Evolutionary conservation across 2,329 filamentous ascomycete genomes (phyloP).

Genomic region (Pseudocercospora cruenta): DNA sequence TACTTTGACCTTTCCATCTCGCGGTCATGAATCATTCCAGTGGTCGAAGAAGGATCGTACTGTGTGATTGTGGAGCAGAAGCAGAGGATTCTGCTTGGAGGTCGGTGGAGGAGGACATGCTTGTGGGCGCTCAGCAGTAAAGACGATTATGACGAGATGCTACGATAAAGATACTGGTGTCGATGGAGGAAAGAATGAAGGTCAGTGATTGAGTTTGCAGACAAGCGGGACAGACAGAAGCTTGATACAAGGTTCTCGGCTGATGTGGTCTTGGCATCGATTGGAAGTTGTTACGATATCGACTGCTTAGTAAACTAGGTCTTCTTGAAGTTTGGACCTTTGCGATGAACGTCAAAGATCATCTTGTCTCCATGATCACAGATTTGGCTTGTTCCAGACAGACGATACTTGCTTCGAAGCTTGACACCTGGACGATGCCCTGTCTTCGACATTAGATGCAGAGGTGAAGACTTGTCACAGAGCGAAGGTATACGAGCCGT

Average conservation of each 20-base stretch:
- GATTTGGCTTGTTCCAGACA: no score
- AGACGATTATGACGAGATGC: background rate
- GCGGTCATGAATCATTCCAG: background rate
- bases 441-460: no score
- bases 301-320: no score
- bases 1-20: conserved; percentile 28
- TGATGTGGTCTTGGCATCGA: background rate
- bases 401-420: no score
- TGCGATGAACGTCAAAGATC: no score
- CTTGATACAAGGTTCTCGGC: background rate
- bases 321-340: no score
- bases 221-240: no score
- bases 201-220: background rate
- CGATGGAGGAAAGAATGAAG: background rate
- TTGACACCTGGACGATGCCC: no score
- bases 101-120: background rate
- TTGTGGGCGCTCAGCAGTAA: background rate
- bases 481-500: no score
- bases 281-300: background rate
- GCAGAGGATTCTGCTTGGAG: background rate
- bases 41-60: background rate
- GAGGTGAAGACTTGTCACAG: no score
- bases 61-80: background rate
- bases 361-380: no score
- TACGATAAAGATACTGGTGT: background rate